phyloP scores from a whole-genome alignment of 257 asterid species.

The Nicotiana noctiflora region DNA sequence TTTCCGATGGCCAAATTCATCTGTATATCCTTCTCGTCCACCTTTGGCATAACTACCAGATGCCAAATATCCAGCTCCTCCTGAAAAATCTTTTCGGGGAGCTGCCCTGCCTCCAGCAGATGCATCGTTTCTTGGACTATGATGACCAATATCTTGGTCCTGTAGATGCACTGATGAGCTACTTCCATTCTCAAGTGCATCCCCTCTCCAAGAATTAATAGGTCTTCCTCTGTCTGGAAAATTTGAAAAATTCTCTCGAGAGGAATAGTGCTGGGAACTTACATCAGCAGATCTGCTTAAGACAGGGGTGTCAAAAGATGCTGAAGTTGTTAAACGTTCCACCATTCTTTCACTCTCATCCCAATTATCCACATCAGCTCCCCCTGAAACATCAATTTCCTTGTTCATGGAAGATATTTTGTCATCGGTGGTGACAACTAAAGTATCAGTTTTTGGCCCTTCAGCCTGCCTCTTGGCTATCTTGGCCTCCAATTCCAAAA shows the following conservation, averaged over 20 bases:
- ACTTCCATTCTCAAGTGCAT: slow-evolving; percentile 45
- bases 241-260: slow-evolving; percentile 49
- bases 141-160: slow-evolving; percentile 53
- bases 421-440: slow-evolving; percentile 35
- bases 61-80: slow-evolving; percentile 52
- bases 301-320: slow-evolving; percentile 45
- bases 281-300: slow-evolving; percentile 45
- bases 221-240: slow-evolving; percentile 51
- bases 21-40: slow-evolving; percentile 47
- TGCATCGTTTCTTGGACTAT: slow-evolving; percentile 59
- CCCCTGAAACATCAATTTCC: slow-evolving; percentile 39
- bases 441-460: slow-evolving; percentile 30
- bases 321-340: slow-evolving; percentile 47
- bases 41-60: slow-evolving; percentile 44
- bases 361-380: slow-evolving; percentile 62
- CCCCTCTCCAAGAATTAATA: slow-evolving; percentile 65
- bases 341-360: slow-evolving; percentile 84
- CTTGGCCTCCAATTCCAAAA: slow-evolving; percentile 80
- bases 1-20: slow-evolving; percentile 60
- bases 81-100: slow-evolving; percentile 54
- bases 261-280: slow-evolving; percentile 44
- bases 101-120: slow-evolving; percentile 48
- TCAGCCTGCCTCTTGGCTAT: slow-evolving; percentile 74
- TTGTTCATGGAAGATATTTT: slow-evolving; percentile 34
- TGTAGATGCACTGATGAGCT: slow-evolving; percentile 33